Evolutionary conservation across 31 red algal species (phyloP).

Genomic region (Porphyra umbilicalis): DNA sequence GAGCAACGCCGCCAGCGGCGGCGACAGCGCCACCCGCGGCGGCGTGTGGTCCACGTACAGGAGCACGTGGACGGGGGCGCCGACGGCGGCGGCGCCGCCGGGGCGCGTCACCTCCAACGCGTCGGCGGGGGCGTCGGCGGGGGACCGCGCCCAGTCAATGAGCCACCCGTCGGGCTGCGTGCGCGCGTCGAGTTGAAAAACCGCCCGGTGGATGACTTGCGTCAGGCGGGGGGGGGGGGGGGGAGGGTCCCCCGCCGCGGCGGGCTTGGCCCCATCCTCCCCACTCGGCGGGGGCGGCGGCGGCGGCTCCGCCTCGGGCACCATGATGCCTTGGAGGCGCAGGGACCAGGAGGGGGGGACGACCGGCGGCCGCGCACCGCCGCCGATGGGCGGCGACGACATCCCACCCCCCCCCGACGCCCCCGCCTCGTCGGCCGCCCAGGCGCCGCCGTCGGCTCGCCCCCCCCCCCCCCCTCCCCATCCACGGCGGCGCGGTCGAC

Average conservation of each 20-base stretch:
- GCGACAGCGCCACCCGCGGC: constrained; percentile 51
- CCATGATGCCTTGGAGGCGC: background rate
- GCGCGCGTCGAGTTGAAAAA: constrained; percentile 74
- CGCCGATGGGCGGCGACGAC: background rate
- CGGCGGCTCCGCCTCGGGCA: background rate
- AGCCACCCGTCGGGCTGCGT: constrained; percentile 63
- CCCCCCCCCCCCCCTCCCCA: background rate
- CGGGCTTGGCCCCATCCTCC: background rate
- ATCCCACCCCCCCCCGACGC: background rate
- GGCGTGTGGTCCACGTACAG: constrained; percentile 69
- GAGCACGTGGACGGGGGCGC: constrained; percentile 32
- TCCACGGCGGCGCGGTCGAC: too few species aligned
- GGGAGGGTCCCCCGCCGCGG: constrained; percentile 9
- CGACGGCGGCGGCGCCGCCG: constrained; percentile 57
- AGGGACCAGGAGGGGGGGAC: background rate
- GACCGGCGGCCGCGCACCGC: background rate
- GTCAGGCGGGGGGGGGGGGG: constrained; percentile 55
- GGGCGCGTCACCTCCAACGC: constrained; percentile 84
- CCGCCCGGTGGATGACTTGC: constrained; percentile 67
- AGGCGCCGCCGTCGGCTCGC: background rate
- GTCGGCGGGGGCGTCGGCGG: constrained; percentile 57
- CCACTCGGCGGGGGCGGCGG: background rate
- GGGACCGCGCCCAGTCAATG: constrained; percentile 78
- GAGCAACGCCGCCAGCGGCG: constrained; percentile 55
- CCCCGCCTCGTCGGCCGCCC: background rate